Percentiles rank a stretch among this genome's conserved stretches.
Conservation (phyloP, 768 basidiomycete species). For the Leccinum rimulosum region DNA sequence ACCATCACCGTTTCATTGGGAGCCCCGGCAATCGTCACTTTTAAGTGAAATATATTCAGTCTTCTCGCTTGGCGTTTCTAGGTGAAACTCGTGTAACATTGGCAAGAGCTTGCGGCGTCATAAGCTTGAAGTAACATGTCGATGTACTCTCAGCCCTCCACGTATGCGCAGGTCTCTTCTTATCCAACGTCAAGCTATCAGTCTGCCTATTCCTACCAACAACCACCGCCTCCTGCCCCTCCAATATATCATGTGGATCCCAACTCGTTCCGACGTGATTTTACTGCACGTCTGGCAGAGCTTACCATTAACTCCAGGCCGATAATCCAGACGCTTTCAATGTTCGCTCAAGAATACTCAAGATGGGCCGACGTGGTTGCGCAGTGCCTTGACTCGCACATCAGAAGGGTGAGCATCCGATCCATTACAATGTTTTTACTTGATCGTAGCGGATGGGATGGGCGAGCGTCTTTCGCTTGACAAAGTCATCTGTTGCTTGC, state of each 20-base stretch:
- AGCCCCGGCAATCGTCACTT: conserved; percentile 39
- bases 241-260: conserved; percentile 58
- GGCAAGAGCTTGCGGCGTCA: conserved; percentile 29
- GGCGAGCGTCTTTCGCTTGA: conserved; percentile 24
- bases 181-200: conserved; percentile 44
- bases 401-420: conserved; percentile 75
- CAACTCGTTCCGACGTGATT: conserved; percentile 76
- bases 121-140: conserved; percentile 52
- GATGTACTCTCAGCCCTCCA: conserved; percentile 58
- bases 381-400: conserved; percentile 80
- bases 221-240: conserved; percentile 40
- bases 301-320: conserved; percentile 94
- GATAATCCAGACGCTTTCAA: conserved; percentile 88
- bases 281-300: conserved; percentile 64
- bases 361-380: conserved; percentile 78
- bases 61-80: conserved; percentile 29
- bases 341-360: conserved; percentile 85
- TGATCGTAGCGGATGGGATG: conserved; percentile 28
- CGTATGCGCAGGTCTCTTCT: conserved; percentile 7
- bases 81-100: conserved; percentile 35
- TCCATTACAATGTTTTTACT: conserved; percentile 23
- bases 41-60: conserved; percentile 48
- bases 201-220: conserved; percentile 48
- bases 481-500: conserved; percentile 27
- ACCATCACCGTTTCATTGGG: conserved; percentile 43